Evolutionary conservation across 75 land plant genomes (phyloP), one percentile per base, ranked within the genome.

Genomic region (Selaginella tamariscina): DNA sequence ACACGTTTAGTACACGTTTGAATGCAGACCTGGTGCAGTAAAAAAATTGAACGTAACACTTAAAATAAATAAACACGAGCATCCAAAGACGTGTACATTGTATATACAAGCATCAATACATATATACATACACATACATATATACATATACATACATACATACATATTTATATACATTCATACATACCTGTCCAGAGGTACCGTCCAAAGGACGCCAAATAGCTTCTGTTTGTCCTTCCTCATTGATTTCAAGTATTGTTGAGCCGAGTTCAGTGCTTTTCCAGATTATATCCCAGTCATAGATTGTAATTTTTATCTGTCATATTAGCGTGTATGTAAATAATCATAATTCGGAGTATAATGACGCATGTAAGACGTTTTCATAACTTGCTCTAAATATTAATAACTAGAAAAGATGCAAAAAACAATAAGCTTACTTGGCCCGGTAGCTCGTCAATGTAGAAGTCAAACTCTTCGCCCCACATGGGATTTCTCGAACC

Each of bases 281-380:
- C 96, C 99, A 89, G 56, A 95, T 74, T 71, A 95, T 95, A 81
- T 95, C 99, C 99, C 99, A 95, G 66, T 95, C 99, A 78, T 90
- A 86, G 30, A 95, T 95, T 75, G 96, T 81, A 54, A 95, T 81
- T 70, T 44, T 76, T 23, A 86, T 79, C 88, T 86, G 68, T 33
- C 74, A 29, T 75, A 23, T 63, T 54, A 39, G 29, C 29, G 1
- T 27, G 0, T 13, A 21, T 55, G 9, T 15, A 68, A 33, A 57
- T 24, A 32, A 54, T 30, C 15, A 55, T 24, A 26, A 24, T 1
- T 21, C 28, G 8, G 65, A 24, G 56, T 27, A 28, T 68, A 15
- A 39, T 0, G 29, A 68, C 24, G 18, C 62, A 22, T 1, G 1
- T 27, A 21, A 18, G 27, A 26, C 1, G 20, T 21, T 24, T 54